phyloP scores from a whole-genome alignment of 2,329 filamentous ascomycete species.

The Beauveria varroae region DNA sequence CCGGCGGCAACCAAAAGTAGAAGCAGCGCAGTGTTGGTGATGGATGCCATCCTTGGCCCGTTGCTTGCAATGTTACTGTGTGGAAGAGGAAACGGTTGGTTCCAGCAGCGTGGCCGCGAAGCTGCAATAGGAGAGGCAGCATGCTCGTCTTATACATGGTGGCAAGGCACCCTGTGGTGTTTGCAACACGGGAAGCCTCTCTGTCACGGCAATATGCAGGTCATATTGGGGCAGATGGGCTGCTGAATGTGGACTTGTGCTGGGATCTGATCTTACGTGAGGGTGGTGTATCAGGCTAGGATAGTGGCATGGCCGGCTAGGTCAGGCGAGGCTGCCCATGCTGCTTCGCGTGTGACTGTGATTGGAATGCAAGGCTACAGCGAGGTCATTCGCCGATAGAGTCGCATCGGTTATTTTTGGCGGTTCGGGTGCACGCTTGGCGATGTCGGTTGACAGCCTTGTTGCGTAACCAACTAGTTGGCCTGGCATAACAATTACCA shows the following conservation, averaged over 20 bases:
- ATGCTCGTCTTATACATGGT: neutral
- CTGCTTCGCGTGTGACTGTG: neutral
- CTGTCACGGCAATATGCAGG: neutral
- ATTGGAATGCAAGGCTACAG: neutral
- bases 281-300: neutral
- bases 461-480: no score
- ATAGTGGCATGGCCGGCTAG: neutral
- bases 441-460: neutral
- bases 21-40: neutral
- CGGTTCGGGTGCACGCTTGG: neutral
- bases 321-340: neutral
- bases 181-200: neutral
- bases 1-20: neutral
- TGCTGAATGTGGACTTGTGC: neutral
- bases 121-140: neutral
- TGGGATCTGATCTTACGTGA: slow-evolving; percentile 5
- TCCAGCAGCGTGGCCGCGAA: neutral
- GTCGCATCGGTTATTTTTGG: neutral
- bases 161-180: neutral
- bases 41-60: neutral
- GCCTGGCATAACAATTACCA: no score
- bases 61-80: neutral
- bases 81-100: neutral
- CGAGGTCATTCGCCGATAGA: neutral
- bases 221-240: neutral